Conservation (phyloP, 306 rosid genomes). For the Astragalus glycyphyllos region DNA sequence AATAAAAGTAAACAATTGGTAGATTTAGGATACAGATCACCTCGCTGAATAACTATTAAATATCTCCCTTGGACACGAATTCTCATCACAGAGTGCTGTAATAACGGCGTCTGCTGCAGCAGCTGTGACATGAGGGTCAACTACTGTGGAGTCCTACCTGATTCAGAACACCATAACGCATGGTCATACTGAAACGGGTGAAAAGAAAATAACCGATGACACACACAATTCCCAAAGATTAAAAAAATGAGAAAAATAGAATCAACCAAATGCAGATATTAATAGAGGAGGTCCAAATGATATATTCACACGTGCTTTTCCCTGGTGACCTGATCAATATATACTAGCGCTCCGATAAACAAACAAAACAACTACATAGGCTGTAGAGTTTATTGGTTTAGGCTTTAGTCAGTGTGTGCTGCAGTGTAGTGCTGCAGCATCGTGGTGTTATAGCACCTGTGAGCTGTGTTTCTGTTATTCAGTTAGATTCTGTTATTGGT, state of each 20-base stretch:
- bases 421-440: too few species aligned
- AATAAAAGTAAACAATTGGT: slow-evolving; percentile 16
- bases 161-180: slow-evolving; percentile 41
- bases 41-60: slow-evolving; percentile 62
- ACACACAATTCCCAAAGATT: neutral
- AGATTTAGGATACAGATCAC: slow-evolving; percentile 47
- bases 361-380: slow-evolving; percentile 33
- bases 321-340: neutral
- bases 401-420: too few species aligned
- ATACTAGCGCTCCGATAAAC: neutral
- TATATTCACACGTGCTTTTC: slow-evolving; percentile 1
- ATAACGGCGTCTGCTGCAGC: slow-evolving; percentile 91
- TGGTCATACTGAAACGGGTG: slow-evolving; percentile 15
- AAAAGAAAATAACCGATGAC: neutral
- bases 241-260: neutral
- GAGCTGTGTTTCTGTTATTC: too few species aligned
- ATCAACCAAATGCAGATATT: slow-evolving; percentile 3
- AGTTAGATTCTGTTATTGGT: too few species aligned
- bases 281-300: slow-evolving; percentile 14
- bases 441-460: too few species aligned
- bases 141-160: slow-evolving; percentile 89
- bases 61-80: slow-evolving; percentile 70
- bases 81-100: slow-evolving; percentile 77
- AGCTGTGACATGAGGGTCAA: slow-evolving; percentile 77
- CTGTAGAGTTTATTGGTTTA: too few species aligned